These are phyloP conservation scores for Saturnispora hagleri DNA, from an alignment of 805 yeast genomes.

Conservation along the genomic window DNA sequence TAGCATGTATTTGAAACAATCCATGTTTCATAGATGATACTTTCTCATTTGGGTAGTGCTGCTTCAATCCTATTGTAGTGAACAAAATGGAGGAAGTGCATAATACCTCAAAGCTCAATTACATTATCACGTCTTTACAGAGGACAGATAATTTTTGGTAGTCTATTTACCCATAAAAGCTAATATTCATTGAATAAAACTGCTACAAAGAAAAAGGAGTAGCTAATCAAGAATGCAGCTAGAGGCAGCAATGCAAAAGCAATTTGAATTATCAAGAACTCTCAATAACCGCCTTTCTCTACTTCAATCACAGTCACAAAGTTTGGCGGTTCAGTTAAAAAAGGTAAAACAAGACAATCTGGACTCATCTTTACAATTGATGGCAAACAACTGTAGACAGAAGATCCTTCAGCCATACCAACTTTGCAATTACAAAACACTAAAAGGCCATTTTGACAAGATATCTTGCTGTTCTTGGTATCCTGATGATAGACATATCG, in stretches of 20 bases:
- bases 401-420: conserved; percentile 6
- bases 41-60: background rate
- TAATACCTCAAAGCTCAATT: background rate
- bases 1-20: background rate
- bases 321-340: conserved; percentile 19
- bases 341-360: conserved; percentile 21
- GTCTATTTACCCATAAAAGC: background rate
- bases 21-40: background rate
- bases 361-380: conserved; percentile 21
- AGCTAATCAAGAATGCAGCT: conserved; percentile 3
- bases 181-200: background rate
- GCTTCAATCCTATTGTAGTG: background rate
- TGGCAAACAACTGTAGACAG: conserved; percentile 20
- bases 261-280: conserved; percentile 18
- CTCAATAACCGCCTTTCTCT: conserved; percentile 17
- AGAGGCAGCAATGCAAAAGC: conserved; percentile 16
- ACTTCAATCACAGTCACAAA: conserved; percentile 22
- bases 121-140: background rate
- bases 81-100: background rate
- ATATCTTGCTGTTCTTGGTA: conserved; percentile 65
- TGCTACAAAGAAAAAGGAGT: background rate
- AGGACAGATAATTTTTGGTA: background rate
- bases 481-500: conserved; percentile 46
- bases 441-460: conserved; percentile 66
- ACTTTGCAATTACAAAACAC: conserved; percentile 23